Conservation (phyloP, 495 filamentous ascomycete genomes). For the Aspergillus olivimuriae region DNA sequence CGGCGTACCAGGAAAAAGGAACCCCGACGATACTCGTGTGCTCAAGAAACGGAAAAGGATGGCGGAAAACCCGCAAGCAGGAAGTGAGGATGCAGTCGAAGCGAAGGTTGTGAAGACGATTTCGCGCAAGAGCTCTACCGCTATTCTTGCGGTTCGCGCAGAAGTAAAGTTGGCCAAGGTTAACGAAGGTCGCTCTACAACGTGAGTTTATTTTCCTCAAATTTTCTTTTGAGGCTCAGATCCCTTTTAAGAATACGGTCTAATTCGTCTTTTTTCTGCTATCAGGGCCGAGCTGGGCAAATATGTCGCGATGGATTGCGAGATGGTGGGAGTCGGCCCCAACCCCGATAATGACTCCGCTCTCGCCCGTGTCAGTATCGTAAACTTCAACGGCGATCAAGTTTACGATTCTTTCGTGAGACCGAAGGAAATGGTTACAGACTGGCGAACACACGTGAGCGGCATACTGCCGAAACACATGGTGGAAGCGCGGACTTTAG, state of each 20-base stretch:
- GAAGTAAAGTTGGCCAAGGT: conserved; percentile 24
- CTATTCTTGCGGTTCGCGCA: conserved; percentile 7
- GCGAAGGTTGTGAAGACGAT: conserved; percentile 10
- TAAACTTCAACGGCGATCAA: conserved; percentile 87
- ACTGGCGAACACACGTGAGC: conserved; percentile 82
- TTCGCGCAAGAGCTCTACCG: conserved; percentile 22
- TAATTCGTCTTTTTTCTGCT: conserved; percentile 8
- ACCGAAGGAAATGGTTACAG: conserved; percentile 68
- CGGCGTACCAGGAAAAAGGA: conserved; percentile 20
- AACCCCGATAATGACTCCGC: conserved; percentile 57
- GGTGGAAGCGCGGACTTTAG: conserved; percentile 58
- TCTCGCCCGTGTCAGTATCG: conserved; percentile 77
- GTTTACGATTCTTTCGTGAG: conserved; percentile 87
- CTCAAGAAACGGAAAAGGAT: conserved; percentile 29
- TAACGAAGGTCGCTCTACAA: conserved; percentile 47
- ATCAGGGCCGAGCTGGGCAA: conserved; percentile 62
- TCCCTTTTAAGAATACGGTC: no score
- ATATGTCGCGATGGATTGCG: conserved; percentile 91
- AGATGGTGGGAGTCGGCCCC: conserved; percentile 91
- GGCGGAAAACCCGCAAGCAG: conserved; percentile 15
- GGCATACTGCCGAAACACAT: conserved; percentile 72
- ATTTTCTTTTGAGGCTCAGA: no score
- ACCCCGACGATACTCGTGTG: conserved; percentile 7
- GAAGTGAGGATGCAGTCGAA: conserved; percentile 7
- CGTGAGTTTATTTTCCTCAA: conserved; percentile 25